Evolutionary conservation across 257 asterid species (phyloP).

Genomic region (Solanum habrochaites): DNA sequence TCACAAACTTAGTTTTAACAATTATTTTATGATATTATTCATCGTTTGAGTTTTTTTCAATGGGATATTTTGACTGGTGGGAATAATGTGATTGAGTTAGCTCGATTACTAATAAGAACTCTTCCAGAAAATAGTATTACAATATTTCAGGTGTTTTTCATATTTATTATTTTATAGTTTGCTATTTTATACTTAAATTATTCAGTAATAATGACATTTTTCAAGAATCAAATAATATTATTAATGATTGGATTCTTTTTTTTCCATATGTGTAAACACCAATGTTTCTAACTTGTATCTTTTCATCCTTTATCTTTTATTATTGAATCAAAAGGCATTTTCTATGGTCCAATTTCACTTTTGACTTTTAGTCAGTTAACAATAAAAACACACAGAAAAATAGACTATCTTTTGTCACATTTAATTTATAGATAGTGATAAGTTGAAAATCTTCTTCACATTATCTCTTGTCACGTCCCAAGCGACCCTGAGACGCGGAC

Average conservation of each 20-base stretch:
- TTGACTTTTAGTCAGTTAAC: no score
- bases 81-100: conserved; percentile 26
- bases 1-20: background rate
- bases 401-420: no score
- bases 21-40: background rate
- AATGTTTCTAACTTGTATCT: no score
- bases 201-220: background rate
- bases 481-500: no score
- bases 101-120: conserved; percentile 40
- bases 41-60: background rate
- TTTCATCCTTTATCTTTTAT: no score
- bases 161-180: background rate
- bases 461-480: no score
- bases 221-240: background rate
- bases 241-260: background rate
- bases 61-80: conserved; percentile 15
- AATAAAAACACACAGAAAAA: no score
- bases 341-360: no score
- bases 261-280: background rate
- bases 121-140: conserved; percentile 44
- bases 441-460: no score
- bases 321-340: no score
- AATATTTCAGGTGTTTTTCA: conserved; percentile 40
- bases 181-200: background rate
- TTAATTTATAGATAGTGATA: no score